Conservation (phyloP, 768 basidiomycete species). For the Filobasidium wieringae region DNA sequence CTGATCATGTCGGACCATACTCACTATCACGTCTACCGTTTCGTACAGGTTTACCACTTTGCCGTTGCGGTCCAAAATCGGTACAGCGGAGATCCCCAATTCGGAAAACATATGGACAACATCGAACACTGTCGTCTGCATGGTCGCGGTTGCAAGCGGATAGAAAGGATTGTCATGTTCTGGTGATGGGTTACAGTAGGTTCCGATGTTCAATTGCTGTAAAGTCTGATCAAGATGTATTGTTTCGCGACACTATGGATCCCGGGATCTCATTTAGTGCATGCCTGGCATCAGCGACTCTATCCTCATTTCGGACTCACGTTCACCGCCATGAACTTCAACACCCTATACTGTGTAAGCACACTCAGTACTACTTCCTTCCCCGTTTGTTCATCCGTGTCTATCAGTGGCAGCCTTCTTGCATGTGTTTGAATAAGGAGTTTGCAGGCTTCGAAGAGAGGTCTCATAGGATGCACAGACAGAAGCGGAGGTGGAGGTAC, state of each 20-base stretch:
- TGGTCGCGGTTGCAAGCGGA: slow-evolving; percentile 82
- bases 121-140: slow-evolving; percentile 86
- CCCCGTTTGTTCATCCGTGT: slow-evolving; percentile 81
- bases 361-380: slow-evolving; percentile 94
- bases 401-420: slow-evolving; percentile 82
- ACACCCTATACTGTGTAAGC: slow-evolving; percentile 89
- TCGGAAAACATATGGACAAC: slow-evolving; percentile 98
- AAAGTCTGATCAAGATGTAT: slow-evolving; percentile 64
- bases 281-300: neutral
- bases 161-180: slow-evolving; percentile 56
- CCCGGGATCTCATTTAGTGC: neutral
- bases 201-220: slow-evolving; percentile 81
- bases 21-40: slow-evolving; percentile 94
- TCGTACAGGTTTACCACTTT: slow-evolving; percentile 93
- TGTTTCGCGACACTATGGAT: slow-evolving; percentile 67
- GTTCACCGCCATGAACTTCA: slow-evolving; percentile 97
- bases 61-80: slow-evolving; percentile 78
- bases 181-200: slow-evolving; percentile 50
- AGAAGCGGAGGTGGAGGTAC: slow-evolving; percentile 86
- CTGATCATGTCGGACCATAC: slow-evolving; percentile 27
- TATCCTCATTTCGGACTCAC: slow-evolving; percentile 41
- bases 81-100: slow-evolving; percentile 87
- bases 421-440: slow-evolving; percentile 91
- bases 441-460: slow-evolving; percentile 80
- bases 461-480: slow-evolving; percentile 72